These are phyloP conservation scores for Ascochyta clinopodiicola DNA, from an alignment of 2,329 filamentous ascomycete genomes.

Conservation along the genomic window DNA sequence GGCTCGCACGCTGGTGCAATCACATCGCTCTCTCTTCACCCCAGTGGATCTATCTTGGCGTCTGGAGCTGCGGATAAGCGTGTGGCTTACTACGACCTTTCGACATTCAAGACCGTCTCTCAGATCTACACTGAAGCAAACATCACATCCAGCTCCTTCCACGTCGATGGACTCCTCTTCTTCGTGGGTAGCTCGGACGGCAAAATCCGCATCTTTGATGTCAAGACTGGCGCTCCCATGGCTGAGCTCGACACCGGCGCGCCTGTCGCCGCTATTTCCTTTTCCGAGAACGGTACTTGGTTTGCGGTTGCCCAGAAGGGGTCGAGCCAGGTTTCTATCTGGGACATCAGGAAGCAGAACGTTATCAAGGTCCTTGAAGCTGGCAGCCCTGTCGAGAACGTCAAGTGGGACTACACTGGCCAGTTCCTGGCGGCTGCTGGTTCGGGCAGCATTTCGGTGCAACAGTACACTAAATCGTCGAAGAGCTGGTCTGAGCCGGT, in stretches of 20 bases:
- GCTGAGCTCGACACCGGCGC: constrained; percentile 72
- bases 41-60: constrained; percentile 80
- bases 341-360: constrained; percentile 87
- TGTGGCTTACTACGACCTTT: constrained; percentile 86
- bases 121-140: constrained; percentile 82
- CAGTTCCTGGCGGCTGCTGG: constrained; percentile 89
- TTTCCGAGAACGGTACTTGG: constrained; percentile 98
- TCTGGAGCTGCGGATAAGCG: constrained; percentile 92
- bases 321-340: constrained; percentile 81
- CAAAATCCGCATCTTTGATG: constrained; percentile 87
- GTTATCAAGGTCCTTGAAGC: constrained; percentile 85
- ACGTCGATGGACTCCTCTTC: constrained; percentile 94
- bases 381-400: constrained; percentile 75
- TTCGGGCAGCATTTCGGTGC: constrained; percentile 79
- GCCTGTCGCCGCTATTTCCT: constrained; percentile 77
- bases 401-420: constrained; percentile 93
- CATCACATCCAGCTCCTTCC: constrained; percentile 81
- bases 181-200: constrained; percentile 81
- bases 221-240: constrained; percentile 77
- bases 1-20: constrained; percentile 83
- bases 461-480: constrained; percentile 84
- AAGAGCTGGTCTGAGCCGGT: constrained; percentile 92
- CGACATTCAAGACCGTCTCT: constrained; percentile 70
- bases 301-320: constrained; percentile 82
- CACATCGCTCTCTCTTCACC: constrained; percentile 80